Evolutionary conservation across 345 rosid genomes (phyloP), one percentile per base, ranked within the genome.

Genomic region (Noccaea bulbosa): DNA sequence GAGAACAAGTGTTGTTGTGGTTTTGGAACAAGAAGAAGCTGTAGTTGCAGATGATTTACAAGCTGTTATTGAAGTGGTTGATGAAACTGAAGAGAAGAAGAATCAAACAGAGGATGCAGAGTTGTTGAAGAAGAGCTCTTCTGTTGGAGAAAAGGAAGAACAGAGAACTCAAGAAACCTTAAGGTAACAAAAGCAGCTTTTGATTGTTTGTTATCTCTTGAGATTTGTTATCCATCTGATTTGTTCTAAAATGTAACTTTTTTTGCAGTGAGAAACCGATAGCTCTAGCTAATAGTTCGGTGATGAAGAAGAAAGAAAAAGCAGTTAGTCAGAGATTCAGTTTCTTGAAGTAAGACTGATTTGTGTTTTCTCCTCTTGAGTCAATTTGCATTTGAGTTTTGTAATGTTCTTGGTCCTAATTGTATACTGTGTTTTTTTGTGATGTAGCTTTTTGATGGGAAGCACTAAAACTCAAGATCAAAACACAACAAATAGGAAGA

Each of bases 391-490:
- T 33, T 59, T 43, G 12, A 55, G 32, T 35, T 64, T 17, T 17
- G 1, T 17, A 1, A 15, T 59, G 62, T 8, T 33, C 15, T 15
- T 50, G 0, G 0, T 63, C 65, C 30, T 63, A 30, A 63, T 2
- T 63, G 8, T 72, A 2, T 46, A 27, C 1, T 53, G 40, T 15
- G 52, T 9, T 46, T 27, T 27, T 27, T 27, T 3, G 24, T 46
- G 27, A 37, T 60, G 56, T 39, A 74, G 78, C 64, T 48, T 34
- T 37, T 67, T 74, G 49, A 44, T 35, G 44, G 57, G 69, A 51
- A 74, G 11, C 39, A 59, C 62, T 37, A 60, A 60, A 74, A 9
- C 43, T 35, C 43, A 52, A 50, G 73, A 67, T 67, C 69, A 74
- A 12, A 67, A 10, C 15, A 14, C 5, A n/a, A 17, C 41, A 15